Conservation (phyloP, 768 basidiomycete species). For the Sutorius australiensis region DNA sequence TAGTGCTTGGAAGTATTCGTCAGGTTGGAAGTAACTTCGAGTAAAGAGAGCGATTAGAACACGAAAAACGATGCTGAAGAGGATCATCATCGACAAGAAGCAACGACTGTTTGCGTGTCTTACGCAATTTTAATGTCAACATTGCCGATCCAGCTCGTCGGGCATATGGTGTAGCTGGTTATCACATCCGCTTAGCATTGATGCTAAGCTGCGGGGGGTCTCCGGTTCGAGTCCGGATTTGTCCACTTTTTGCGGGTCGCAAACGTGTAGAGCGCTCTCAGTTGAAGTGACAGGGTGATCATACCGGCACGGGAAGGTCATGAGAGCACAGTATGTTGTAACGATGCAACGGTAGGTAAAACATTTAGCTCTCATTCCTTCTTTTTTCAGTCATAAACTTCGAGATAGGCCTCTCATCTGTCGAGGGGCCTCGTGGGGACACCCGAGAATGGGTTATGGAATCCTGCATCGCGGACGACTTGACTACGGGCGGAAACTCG, state of each 20-base stretch:
- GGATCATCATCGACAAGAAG: constrained; percentile 3
- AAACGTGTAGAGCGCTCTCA: background rate
- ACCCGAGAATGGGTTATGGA: background rate
- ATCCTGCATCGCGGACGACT: constrained; percentile 13
- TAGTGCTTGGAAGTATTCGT: constrained; percentile 93
- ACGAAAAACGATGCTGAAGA: constrained; percentile 47
- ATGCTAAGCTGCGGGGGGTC: constrained; percentile 35
- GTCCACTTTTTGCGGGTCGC: constrained; percentile 26
- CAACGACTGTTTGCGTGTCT: background rate
- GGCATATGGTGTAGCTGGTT: constrained; percentile 41
- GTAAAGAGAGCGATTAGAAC: constrained; percentile 64
- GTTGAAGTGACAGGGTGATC: too few species aligned
- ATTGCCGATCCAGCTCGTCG: background rate
- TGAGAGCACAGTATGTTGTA: background rate
- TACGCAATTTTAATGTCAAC: background rate
- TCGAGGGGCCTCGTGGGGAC: background rate
- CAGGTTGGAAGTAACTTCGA: constrained; percentile 90
- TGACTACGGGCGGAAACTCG: constrained; percentile 25
- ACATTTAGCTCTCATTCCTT: constrained; percentile 1
- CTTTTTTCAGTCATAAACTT: constrained; percentile 35
- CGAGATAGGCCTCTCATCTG: constrained; percentile 22
- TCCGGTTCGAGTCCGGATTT: constrained; percentile 41
- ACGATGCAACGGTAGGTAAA: background rate
- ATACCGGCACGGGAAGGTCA: too few species aligned
- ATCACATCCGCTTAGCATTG: constrained; percentile 40